These are phyloP conservation scores for Hymenoscyphus scutula DNA, from an alignment of 2,329 filamentous ascomycete species.

Conservation along the genomic window DNA sequence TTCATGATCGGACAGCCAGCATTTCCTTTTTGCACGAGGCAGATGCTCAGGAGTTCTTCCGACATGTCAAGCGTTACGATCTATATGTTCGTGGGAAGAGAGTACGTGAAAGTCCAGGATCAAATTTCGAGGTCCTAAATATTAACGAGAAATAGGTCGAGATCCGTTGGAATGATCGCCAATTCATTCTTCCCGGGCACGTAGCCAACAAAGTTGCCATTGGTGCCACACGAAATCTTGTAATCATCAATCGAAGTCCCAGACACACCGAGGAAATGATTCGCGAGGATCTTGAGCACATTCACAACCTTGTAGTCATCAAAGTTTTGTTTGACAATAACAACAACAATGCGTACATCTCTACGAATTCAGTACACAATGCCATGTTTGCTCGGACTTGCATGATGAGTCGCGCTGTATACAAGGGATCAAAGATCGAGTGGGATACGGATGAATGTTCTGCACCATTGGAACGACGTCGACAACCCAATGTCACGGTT, in stretches of 20 bases:
- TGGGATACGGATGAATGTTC: constrained; percentile 74
- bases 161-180: constrained; percentile 67
- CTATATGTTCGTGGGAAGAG: constrained; percentile 67
- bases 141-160: constrained; percentile 51
- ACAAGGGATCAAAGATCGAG: constrained; percentile 68
- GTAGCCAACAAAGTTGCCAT: constrained; percentile 60
- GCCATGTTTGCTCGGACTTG: constrained; percentile 74
- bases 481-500: constrained; percentile 29
- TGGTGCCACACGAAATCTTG: constrained; percentile 72
- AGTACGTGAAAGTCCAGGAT: constrained; percentile 45
- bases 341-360: constrained; percentile 62
- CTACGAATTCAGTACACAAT: constrained; percentile 73
- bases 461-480: constrained; percentile 32
- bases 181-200: constrained; percentile 63
- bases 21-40: constrained; percentile 68
- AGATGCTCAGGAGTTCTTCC: constrained; percentile 63
- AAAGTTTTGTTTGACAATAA: constrained; percentile 52
- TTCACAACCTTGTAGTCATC: constrained; percentile 74
- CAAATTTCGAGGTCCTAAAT: neutral
- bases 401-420: constrained; percentile 64
- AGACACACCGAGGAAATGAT: constrained; percentile 62
- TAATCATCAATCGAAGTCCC: constrained; percentile 59
- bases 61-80: constrained; percentile 61
- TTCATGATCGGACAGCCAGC: constrained; percentile 56
- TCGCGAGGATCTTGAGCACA: constrained; percentile 75